Conservation (phyloP, 352 stramenopile genomes). For the Pythium phragmiticola region DNA sequence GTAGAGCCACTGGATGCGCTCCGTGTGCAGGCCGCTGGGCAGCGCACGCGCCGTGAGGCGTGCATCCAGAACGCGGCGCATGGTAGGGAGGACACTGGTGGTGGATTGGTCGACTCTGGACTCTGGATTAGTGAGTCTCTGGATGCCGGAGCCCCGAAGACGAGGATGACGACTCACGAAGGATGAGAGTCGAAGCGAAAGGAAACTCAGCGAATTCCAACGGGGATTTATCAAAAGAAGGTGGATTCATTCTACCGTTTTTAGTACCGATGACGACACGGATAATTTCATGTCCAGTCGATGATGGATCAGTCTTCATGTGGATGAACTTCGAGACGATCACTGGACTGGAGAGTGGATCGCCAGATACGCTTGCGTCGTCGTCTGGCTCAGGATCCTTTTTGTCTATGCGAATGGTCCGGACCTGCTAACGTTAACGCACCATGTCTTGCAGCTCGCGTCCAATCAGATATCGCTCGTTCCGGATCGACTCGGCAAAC, state of each 20-base stretch:
- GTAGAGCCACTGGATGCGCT: constrained; percentile 78
- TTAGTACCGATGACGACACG: constrained; percentile 24
- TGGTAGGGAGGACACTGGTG: background rate
- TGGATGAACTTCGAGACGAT: too few relatives aligned
- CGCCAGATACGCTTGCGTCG: background rate
- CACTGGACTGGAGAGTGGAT: background rate
- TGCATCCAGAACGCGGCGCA: constrained; percentile 53
- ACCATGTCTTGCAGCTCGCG: constrained; percentile 85
- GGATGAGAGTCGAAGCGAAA: background rate
- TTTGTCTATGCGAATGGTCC: background rate
- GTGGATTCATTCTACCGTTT: constrained; percentile 5
- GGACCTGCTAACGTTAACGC: constrained; percentile 29
- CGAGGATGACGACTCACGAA: background rate
- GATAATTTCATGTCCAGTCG: background rate
- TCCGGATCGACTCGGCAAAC: constrained; percentile 82
- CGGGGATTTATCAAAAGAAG: constrained; percentile 16
- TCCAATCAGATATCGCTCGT: constrained; percentile 87
- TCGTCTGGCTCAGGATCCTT: background rate
- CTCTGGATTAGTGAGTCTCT: background rate
- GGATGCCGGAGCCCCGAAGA: background rate
- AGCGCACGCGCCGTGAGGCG: constrained; percentile 34
- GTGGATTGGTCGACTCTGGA: background rate
- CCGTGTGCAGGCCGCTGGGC: constrained; percentile 55
- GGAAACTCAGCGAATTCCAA: constrained; percentile 29
- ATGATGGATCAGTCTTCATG: background rate